Percentiles rank a stretch among this genome's conserved stretches.
phyloP scores from a whole-genome alignment of 371 early-diverging fungal species.

The Zychaea mexicana region DNA sequence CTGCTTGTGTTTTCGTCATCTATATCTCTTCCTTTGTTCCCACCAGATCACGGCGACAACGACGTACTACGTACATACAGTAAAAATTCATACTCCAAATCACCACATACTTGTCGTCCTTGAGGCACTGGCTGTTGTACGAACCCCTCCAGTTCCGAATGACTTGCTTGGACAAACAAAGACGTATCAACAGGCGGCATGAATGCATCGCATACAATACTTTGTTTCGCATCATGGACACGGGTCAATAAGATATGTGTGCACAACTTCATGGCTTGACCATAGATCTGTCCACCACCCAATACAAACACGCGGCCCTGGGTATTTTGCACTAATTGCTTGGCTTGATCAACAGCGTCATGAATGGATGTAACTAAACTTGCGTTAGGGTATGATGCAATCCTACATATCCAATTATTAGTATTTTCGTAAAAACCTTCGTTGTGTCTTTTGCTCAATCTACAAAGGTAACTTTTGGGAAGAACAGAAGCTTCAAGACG shows the following conservation, averaged over 20 bases:
- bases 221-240: slow-evolving; percentile 42
- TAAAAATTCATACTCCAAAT: slow-evolving; percentile 49
- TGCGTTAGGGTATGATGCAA: slow-evolving; percentile 20
- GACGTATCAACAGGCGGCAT: slow-evolving; percentile 56
- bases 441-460: too few species aligned
- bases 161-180: slow-evolving; percentile 25
- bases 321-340: slow-evolving; percentile 10
- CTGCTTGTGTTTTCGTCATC: too few species aligned
- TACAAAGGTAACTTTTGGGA: neutral
- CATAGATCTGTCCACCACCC: slow-evolving; percentile 71
- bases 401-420: too few species aligned
- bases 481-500: neutral
- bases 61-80: slow-evolving; percentile 33
- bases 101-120: slow-evolving; percentile 45
- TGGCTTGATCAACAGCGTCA: slow-evolving; percentile 44
- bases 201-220: slow-evolving; percentile 63
- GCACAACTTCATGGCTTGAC: slow-evolving; percentile 57
- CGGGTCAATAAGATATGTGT: slow-evolving; percentile 62
- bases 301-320: slow-evolving; percentile 55
- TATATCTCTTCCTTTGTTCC: too few species aligned
- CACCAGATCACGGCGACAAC: neutral
- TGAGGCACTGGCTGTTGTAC: slow-evolving; percentile 39
- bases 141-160: slow-evolving; percentile 43
- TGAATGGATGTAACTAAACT: slow-evolving; percentile 51
- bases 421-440: neutral